phyloP scores from a whole-genome alignment of 1,139 yeast species.

The Hemisphaericaspora xylanilytica region DNA sequence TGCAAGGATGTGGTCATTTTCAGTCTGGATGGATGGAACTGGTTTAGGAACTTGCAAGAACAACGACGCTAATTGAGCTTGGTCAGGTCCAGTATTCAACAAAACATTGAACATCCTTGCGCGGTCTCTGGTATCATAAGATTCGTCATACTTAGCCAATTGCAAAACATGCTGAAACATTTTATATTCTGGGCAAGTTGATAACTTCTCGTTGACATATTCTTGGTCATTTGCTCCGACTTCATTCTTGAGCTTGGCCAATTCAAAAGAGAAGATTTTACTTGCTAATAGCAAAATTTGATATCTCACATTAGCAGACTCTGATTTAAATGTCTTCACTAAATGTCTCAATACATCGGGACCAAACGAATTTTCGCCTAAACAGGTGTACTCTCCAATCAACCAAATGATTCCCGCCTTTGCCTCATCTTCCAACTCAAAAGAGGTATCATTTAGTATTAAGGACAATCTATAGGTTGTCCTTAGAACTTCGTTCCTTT shows the following conservation, averaged over 20 bases:
- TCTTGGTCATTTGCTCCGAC: conserved; percentile 18
- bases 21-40: conserved; percentile 34
- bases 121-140: conserved; percentile 80
- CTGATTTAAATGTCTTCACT: conserved; percentile 55
- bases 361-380: conserved; percentile 48
- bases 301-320: conserved; percentile 59
- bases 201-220: conserved; percentile 23
- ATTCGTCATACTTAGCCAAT: conserved; percentile 69
- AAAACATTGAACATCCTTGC: conserved; percentile 69
- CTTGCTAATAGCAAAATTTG: conserved; percentile 75
- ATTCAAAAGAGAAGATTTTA: conserved; percentile 59
- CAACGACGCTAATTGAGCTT: conserved; percentile 63
- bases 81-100: conserved; percentile 33
- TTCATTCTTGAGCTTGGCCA: conserved; percentile 34
- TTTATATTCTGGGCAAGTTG: conserved; percentile 39
- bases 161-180: conserved; percentile 63
- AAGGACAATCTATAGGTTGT: conserved; percentile 40
- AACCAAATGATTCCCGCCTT: conserved; percentile 88
- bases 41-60: conserved; percentile 85
- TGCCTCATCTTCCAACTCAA: conserved; percentile 49
- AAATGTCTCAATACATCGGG: conserved; percentile 74
- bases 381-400: conserved; percentile 71
- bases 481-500: conserved; percentile 28
- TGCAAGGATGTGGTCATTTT: conserved; percentile 5
- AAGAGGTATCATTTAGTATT: conserved; percentile 23